phyloP scores from a whole-genome alignment of 208 protist genomes.

The Acanthamoeba lenticulata region DNA sequence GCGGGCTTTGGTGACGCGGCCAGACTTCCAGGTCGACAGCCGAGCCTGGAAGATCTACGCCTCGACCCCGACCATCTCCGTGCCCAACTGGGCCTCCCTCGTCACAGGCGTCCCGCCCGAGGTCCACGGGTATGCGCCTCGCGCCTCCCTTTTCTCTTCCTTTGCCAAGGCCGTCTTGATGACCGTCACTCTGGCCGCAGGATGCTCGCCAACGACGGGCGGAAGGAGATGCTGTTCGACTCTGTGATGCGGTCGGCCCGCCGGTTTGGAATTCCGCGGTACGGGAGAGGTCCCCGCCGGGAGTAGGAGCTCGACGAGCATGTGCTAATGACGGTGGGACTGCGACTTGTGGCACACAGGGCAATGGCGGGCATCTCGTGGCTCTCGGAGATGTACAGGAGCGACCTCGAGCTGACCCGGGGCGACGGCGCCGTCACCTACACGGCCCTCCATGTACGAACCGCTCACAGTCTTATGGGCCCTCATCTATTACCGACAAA shows the following conservation, averaged over 20 bases:
- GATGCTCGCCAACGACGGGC: not conserved
- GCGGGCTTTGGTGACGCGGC: not conserved
- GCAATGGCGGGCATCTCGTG: not conserved
- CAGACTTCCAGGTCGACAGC: not conserved
- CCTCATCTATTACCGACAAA: too few relatives aligned
- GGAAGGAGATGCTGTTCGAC: not conserved
- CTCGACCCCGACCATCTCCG: conserved; percentile 4
- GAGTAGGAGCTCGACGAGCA: too few relatives aligned
- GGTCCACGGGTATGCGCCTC: not conserved
- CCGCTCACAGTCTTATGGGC: not conserved
- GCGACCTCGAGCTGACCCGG: not conserved
- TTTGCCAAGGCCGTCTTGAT: not conserved
- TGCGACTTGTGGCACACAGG: not conserved
- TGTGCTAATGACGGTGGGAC: not conserved
- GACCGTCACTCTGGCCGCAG: not conserved
- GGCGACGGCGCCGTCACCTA: not conserved
- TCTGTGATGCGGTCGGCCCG: not conserved
- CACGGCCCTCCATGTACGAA: not conserved
- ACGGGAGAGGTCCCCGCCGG: not conserved
- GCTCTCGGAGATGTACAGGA: not conserved
- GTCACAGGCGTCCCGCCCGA: conserved; percentile 15
- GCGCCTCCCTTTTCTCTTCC: too few relatives aligned
- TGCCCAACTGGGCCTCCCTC: conserved; percentile 34
- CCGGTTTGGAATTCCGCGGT: not conserved
- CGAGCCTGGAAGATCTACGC: conserved; percentile 12